phyloP scores from a whole-genome alignment of 257 asterid genomes.

The Prunella vulgaris region DNA sequence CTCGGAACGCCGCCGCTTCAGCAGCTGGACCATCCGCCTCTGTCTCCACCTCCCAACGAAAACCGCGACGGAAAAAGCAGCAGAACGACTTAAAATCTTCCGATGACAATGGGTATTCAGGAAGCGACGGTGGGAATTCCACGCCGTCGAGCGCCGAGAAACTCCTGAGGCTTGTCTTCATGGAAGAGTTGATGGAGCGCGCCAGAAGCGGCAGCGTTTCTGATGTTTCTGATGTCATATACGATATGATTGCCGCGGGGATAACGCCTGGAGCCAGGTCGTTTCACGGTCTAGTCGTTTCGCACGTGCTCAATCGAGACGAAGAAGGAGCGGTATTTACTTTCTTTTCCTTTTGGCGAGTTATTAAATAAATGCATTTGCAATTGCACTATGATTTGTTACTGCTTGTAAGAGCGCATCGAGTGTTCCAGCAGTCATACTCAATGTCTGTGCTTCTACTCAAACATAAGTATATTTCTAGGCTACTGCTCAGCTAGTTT shows the following conservation, averaged over 20 bases:
- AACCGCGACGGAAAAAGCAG: conserved; percentile 60
- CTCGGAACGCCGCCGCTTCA: conserved; percentile 32
- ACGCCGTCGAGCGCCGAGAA: conserved; percentile 84
- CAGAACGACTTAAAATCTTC: conserved; percentile 36
- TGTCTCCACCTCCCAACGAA: conserved; percentile 48
- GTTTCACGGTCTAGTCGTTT: conserved; percentile 81
- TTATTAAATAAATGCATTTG: not conserved
- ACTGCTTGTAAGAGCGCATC: not conserved
- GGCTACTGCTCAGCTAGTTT: conserved; percentile 11
- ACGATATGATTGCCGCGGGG: conserved; percentile 99
- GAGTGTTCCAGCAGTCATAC: conserved; percentile 2
- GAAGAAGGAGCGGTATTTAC: conserved; percentile 76
- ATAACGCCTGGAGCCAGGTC: conserved; percentile 92
- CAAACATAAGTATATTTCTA: not conserved
- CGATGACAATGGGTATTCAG: conserved; percentile 41
- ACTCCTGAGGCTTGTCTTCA: conserved; percentile 73
- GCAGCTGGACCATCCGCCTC: conserved; percentile 33
- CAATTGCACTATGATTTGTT: not conserved
- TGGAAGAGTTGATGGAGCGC: conserved; percentile 89
- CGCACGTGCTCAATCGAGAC: conserved; percentile 73
- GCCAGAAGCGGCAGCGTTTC: conserved; percentile 60
- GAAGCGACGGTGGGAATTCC: conserved; percentile 26
- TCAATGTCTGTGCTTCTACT: not conserved
- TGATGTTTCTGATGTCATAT: conserved; percentile 85
- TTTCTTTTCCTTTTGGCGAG: not conserved